These are phyloP conservation scores for Sclerotinia glacialis DNA, from an alignment of 2,329 filamentous ascomycete genomes.

Conservation along the genomic window DNA sequence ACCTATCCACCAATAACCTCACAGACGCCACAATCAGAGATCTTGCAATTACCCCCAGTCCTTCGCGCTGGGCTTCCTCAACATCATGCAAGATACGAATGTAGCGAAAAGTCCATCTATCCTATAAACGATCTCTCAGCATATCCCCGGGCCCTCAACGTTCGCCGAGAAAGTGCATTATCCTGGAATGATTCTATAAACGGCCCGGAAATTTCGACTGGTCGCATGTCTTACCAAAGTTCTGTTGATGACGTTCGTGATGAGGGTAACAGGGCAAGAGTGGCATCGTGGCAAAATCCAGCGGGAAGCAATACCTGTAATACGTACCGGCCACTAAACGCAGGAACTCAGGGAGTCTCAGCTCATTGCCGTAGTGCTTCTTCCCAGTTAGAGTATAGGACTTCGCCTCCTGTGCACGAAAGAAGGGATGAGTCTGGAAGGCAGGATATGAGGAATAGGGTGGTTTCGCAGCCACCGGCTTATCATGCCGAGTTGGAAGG, in stretches of 20 bases:
- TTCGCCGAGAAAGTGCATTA: conserved; percentile 2
- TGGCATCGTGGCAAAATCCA: conserved; percentile 9
- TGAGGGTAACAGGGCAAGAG: not conserved
- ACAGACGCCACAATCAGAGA: conserved; percentile 11
- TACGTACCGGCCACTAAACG: conserved; percentile 7
- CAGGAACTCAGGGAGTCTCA: not conserved
- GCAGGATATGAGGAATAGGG: not conserved
- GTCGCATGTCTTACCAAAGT: not conserved
- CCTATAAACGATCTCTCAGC: conserved; percentile 7
- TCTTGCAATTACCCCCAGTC: conserved; percentile 12
- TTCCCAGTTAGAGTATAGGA: not conserved
- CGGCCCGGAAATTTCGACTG: not conserved
- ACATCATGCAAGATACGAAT: not conserved
- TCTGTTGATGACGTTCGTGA: not conserved
- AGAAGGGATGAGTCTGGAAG: not conserved
- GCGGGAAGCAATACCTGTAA: conserved; percentile 1
- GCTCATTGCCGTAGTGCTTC: conserved; percentile 10
- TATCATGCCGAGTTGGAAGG: conserved; percentile 21
- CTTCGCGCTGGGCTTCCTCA: not conserved
- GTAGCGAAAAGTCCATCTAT: not conserved
- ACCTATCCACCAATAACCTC: not conserved
- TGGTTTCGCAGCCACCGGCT: not conserved
- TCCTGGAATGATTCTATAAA: conserved; percentile 17
- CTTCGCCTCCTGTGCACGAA: not conserved
- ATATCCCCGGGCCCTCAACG: not conserved